phyloP scores from a whole-genome alignment of 768 basidiomycete genomes.

The Boletus pseudopeckii region DNA sequence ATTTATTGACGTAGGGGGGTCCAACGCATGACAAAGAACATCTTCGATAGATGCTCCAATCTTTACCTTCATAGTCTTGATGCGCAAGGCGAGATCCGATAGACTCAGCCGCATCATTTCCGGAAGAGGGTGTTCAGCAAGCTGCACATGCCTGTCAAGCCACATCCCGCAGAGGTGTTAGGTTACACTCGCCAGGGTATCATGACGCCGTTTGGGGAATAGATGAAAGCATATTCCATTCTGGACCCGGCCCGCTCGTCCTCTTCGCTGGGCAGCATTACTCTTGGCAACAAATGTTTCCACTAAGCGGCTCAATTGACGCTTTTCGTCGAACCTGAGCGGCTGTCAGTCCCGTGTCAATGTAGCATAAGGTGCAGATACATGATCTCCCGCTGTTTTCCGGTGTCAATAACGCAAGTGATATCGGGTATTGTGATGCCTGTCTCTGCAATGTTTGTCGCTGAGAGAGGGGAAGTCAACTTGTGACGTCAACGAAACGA shows the following conservation, averaged over 20 bases:
- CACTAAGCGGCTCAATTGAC: slow-evolving; percentile 87
- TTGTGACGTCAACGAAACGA: not conserved
- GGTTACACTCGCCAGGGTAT: slow-evolving; percentile 56
- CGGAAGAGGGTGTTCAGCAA: slow-evolving; percentile 87
- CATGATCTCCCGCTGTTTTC: slow-evolving; percentile 94
- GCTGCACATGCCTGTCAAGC: slow-evolving; percentile 39
- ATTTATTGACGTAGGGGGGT: slow-evolving; percentile 83
- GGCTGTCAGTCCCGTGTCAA: slow-evolving; percentile 3
- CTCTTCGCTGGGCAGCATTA: slow-evolving; percentile 86
- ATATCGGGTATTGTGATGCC: slow-evolving; percentile 98
- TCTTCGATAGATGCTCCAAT: slow-evolving; percentile 86
- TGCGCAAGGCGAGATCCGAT: slow-evolving; percentile 85
- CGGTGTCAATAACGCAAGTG: slow-evolving; percentile 92
- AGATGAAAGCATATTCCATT: slow-evolving; percentile 91
- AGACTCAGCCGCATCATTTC: slow-evolving; percentile 94
- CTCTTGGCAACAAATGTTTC: slow-evolving; percentile 91
- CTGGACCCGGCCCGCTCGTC: slow-evolving; percentile 89
- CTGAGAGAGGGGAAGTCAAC: slow-evolving; percentile 34
- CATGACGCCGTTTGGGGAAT: slow-evolving; percentile 85
- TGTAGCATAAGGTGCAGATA: slow-evolving; percentile 23
- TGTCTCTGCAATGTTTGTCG: slow-evolving; percentile 93
- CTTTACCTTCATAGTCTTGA: slow-evolving; percentile 91
- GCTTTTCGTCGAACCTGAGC: slow-evolving; percentile 89
- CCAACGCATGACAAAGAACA: slow-evolving; percentile 80
- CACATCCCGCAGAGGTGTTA: not conserved